Evolutionary conservation across 106 monocot genomes (phyloP), one percentile per base, ranked within the genome.

Genomic region (Triglochin maritima): DNA sequence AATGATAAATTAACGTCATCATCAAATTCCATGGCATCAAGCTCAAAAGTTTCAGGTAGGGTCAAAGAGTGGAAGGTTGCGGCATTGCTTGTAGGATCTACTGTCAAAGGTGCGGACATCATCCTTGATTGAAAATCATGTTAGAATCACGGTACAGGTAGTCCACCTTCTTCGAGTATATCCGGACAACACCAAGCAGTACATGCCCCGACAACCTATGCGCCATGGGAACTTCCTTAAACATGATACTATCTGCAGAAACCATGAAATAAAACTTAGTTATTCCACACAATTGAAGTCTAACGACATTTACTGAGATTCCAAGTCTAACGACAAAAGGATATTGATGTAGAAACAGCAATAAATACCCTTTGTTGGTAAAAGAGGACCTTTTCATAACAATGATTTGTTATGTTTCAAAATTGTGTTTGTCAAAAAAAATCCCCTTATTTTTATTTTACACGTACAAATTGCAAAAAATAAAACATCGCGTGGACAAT

Each of bases 151-250:
- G 79, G 52, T 60, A 77, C n/a, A 91, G 78, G 63, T 90, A 88
- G 71, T 96, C 80, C 48, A 91, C 96, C 78, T 96, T 96, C 84
- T 77, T 80, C 17, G 87, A 87, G 49, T 88, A 96, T 81, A 96
- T 91, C 46, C 81, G 74, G 9, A 88, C 91, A 9, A 96, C 71
- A 7, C 96, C 96, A 2, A 85, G 72, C 9, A 96, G 80, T 41
- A 96, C 80, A 69, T 96, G 90, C 5, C 85, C 96, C 4, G 91
- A 88, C 44, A 96, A 62, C 71, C 96, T 88, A 75, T 91, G 69
- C 47, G 96, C 90, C 54, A 96, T 85, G 14, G 96, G 96, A 9
- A 78, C 88, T 58, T 88, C 86, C 6, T 91, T 88, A 17, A 79
- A 77, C 81, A 98, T 88, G 66, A 98, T 86, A 42, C 14, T 71